Conservation (phyloP, 1,284 basidiomycete genomes). For the Irpex sp. region DNA sequence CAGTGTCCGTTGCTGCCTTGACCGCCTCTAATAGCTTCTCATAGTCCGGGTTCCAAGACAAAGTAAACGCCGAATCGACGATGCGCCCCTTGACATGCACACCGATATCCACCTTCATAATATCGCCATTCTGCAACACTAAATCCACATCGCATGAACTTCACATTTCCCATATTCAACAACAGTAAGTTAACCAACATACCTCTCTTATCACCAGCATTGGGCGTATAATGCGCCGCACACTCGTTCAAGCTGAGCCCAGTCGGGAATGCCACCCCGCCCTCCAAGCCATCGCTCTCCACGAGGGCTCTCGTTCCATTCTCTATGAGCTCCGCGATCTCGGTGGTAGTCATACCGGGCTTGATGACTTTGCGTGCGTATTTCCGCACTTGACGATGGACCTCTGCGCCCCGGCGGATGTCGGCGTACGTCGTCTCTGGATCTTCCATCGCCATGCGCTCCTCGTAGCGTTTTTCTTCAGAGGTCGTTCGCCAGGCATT, state of each 20-base stretch:
- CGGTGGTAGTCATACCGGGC: conserved; percentile 93
- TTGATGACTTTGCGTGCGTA: conserved; percentile 83
- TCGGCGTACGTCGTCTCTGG: conserved; percentile 82
- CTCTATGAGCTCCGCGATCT: conserved; percentile 94
- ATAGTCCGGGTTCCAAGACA: conserved; percentile 88
- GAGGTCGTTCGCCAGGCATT: conserved; percentile 87
- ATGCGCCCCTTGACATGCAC: conserved; percentile 97
- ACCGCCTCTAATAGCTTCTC: conserved; percentile 90
- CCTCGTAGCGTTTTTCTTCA: conserved; percentile 86
- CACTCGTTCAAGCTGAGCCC: conserved; percentile 93
- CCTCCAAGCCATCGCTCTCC: conserved; percentile 85
- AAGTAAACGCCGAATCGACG: conserved; percentile 93
- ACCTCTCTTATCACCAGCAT: conserved; percentile 90
- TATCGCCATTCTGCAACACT: conserved; percentile 84
- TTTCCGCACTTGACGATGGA: conserved; percentile 90
- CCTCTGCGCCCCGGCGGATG: conserved; percentile 91
- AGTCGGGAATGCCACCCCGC: conserved; percentile 95
- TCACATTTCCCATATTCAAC: too few relatives aligned
- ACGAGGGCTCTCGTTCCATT: conserved; percentile 87
- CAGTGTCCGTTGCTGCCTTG: conserved; percentile 91
- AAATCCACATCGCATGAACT: conserved; percentile 10
- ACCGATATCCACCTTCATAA: conserved; percentile 97
- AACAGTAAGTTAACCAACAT: conserved; percentile 22
- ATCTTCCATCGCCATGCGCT: conserved; percentile 76
- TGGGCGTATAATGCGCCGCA: conserved; percentile 97